A percentile compares a stretch with the other conserved stretches of the same genome.
These are phyloP conservation scores for Dryas integrifolia DNA, from an alignment of 331 rosid genomes.

Conservation along the genomic window DNA sequence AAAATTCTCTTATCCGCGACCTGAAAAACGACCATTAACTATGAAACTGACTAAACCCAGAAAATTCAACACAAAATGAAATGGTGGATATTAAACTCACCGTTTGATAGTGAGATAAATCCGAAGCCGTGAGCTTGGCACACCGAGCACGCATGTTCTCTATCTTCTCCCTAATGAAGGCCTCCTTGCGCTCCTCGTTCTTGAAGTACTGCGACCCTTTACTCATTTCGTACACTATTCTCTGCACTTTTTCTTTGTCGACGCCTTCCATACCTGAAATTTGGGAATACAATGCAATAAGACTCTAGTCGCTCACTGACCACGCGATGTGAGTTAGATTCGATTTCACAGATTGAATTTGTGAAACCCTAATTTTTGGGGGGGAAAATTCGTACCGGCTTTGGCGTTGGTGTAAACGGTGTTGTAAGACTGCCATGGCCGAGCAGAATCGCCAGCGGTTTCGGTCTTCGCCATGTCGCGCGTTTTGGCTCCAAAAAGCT, in stretches of 20 bases:
- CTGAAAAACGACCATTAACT: conserved; percentile 29
- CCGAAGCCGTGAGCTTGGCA: conserved; percentile 52
- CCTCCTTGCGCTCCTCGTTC: conserved; percentile 84
- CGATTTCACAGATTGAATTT: neutral
- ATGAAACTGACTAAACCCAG: neutral
- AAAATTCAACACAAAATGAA: neutral
- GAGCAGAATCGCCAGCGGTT: conserved; percentile 33
- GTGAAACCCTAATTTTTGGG: neutral
- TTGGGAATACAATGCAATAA: neutral
- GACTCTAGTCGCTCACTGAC: neutral
- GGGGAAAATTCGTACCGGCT: conserved; percentile 51
- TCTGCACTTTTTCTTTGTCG: conserved; percentile 87
- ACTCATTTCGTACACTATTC: conserved; percentile 85
- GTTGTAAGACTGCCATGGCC: conserved; percentile 88
- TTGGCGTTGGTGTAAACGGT: conserved; percentile 82
- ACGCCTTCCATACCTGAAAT: conserved; percentile 87
- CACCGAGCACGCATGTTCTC: conserved; percentile 56
- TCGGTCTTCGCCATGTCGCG: conserved; percentile 47
- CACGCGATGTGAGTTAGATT: conserved; percentile 1
- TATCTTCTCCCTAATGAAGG: conserved; percentile 58
- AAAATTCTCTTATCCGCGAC: conserved; percentile 61
- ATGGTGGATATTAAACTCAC: conserved; percentile 23
- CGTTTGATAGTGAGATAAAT: conserved; percentile 52
- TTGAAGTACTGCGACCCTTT: conserved; percentile 88
- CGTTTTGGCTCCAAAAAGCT: conserved; percentile 7